These are phyloP conservation scores for Ceratocystis papillata DNA, from an alignment of 2,329 filamentous ascomycete species.

Conservation along the genomic window DNA sequence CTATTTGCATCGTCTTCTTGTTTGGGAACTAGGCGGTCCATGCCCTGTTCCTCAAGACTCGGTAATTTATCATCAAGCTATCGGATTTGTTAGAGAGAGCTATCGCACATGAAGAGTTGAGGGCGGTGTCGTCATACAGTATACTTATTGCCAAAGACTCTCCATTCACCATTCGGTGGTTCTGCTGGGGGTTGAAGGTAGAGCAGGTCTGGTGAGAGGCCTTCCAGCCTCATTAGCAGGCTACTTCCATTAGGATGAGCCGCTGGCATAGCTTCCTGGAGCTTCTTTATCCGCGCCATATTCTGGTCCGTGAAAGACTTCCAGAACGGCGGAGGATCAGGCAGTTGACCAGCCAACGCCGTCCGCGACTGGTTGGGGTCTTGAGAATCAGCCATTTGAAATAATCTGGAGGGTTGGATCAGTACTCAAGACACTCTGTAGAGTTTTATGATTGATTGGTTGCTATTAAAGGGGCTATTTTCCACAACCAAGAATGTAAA, in stretches of 20 bases:
- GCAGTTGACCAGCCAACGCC: constrained; percentile 57
- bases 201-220: constrained; percentile 57
- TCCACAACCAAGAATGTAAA: too few species aligned
- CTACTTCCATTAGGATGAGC: neutral
- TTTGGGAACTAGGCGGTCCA: constrained; percentile 49
- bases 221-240: constrained; percentile 28
- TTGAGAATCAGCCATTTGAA: constrained; percentile 46
- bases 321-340: constrained; percentile 83
- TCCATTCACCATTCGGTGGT: constrained; percentile 59
- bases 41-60: constrained; percentile 57
- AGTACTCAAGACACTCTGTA: neutral
- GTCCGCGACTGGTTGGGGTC: constrained; percentile 35
- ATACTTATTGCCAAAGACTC: constrained; percentile 60
- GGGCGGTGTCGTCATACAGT: constrained; percentile 33
- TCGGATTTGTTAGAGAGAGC: neutral
- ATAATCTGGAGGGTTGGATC: neutral
- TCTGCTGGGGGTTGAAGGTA: constrained; percentile 72
- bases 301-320: constrained; percentile 74
- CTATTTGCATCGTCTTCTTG: constrained; percentile 35
- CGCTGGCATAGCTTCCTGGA: constrained; percentile 32
- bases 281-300: constrained; percentile 42
- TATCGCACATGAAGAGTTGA: neutral
- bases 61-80: constrained; percentile 52
- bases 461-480: too few species aligned
- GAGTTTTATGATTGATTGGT: too few species aligned